phyloP scores from a whole-genome alignment of 192 early-diverging fungal genomes.

The Mortierella claussenii region DNA sequence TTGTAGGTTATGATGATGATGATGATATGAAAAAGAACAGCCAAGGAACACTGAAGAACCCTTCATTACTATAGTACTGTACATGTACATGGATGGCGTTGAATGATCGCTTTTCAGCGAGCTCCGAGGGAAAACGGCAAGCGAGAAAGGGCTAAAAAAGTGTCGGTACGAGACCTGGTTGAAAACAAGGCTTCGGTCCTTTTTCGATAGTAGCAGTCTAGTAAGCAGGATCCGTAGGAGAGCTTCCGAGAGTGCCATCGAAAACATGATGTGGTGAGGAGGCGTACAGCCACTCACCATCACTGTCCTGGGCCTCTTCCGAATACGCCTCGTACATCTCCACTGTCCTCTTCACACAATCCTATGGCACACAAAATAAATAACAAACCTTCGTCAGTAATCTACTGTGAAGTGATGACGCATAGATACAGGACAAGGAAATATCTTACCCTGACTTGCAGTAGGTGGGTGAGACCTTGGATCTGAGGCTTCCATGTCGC shows the following conservation, averaged over 20 bases:
- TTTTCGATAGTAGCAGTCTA: too few relatives aligned
- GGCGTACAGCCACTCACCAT: slow-evolving; percentile 19
- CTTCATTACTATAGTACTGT: too few relatives aligned
- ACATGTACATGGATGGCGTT: too few relatives aligned
- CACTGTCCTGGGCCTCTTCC: slow-evolving; percentile 6
- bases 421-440: slow-evolving; percentile 1
- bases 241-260: slow-evolving; percentile 23
- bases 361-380: slow-evolving; percentile 9
- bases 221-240: slow-evolving; percentile 16
- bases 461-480: slow-evolving; percentile 34
- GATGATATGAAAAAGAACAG: too few relatives aligned
- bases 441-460: slow-evolving; percentile 33
- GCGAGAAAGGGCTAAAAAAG: too few relatives aligned
- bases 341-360: slow-evolving; percentile 6
- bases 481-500: slow-evolving; percentile 21
- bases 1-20: too few relatives aligned
- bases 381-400: background rate
- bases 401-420: slow-evolving; percentile 4
- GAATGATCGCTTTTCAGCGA: too few relatives aligned
- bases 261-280: slow-evolving; percentile 4
- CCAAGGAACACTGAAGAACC: too few relatives aligned
- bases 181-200: too few relatives aligned
- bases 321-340: slow-evolving; percentile 10
- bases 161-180: background rate
- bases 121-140: too few relatives aligned